Conservation (phyloP, 2,329 filamentous ascomycete genomes). For the Botryotinia narcissicola region DNA sequence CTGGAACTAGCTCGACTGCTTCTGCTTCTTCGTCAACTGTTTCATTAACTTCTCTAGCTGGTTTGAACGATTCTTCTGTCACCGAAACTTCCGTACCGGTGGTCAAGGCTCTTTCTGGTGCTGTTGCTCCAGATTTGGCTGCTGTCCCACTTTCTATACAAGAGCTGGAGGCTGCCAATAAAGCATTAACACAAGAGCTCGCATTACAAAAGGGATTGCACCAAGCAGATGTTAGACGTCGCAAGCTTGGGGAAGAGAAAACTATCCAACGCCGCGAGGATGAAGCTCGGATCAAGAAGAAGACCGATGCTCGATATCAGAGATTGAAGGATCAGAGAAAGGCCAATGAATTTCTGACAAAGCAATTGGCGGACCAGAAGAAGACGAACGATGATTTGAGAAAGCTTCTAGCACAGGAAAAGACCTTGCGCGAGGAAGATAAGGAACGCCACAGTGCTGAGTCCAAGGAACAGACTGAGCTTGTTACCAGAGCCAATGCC, state of each 20-base stretch:
- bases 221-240: background rate
- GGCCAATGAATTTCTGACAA: background rate
- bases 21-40: background rate
- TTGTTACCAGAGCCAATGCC: background rate
- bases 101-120: background rate
- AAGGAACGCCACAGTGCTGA: background rate
- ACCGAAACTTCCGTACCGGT: background rate
- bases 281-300: background rate
- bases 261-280: background rate
- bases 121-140: background rate
- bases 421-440: background rate
- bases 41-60: background rate
- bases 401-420: background rate
- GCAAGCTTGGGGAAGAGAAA: background rate
- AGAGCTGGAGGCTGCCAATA: background rate
- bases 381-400: background rate
- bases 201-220: background rate
- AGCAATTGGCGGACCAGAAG: background rate
- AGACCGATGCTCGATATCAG: background rate
- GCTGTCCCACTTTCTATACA: background rate
- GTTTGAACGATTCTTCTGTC: fast-evolving
- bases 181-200: background rate
- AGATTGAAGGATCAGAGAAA: background rate
- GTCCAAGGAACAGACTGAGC: background rate
- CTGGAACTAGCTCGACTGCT: background rate